Base-by-base conservation (phyloP, 2,329 filamentous ascomycete genomes). In the Colletotrichum tanaceti region DNA sequence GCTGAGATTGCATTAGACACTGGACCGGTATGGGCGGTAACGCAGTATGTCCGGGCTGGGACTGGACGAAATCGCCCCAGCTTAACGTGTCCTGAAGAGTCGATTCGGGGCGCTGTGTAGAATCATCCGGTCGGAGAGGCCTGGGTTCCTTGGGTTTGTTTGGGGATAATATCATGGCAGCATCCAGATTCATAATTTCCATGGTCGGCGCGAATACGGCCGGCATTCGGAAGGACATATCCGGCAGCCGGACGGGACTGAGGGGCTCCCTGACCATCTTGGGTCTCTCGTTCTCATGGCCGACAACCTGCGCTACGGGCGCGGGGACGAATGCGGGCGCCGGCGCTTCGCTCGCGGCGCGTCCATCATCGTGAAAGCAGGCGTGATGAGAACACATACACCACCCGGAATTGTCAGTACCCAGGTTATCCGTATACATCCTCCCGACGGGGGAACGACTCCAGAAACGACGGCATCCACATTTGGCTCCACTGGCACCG, bases 341-440 rank as follows among this genome's bases (percentile, higher is more conserved):
- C 3, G 73, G 72, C 1, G 68, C 60, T 65, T 79, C 77, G 58
- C 71, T 68, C 65, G 54, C 76, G 70, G 64, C 76, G 77, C 35
- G 74, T 43, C 75, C 77, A 72, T 88, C 82, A 75, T 89, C 87
- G 70, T 89, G 87, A 70, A 83, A 89, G 75, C 87, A 89, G 61
- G 87, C 87, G 76, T 89, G 87, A 72, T 89, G 87, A 60, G 84
- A 85, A 73, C 87, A 89, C 87, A 89, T 89, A 78, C 87, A 89
- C 81, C 83, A 87, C 68, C 80, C 79, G 35, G 79, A 73, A 73
- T 87, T 82, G 61, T 83, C 83, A 46, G 76, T 68, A 58, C 74
- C 75, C 14, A 73, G 73, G 69, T 70, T 74, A 43, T 76, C 75
- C 62, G 76, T 72, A 49, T 77, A 74, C 54, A 78, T 74, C 57